Conservation (phyloP, 352 stramenopile genomes). For the Saprolegnia parasitica region DNA sequence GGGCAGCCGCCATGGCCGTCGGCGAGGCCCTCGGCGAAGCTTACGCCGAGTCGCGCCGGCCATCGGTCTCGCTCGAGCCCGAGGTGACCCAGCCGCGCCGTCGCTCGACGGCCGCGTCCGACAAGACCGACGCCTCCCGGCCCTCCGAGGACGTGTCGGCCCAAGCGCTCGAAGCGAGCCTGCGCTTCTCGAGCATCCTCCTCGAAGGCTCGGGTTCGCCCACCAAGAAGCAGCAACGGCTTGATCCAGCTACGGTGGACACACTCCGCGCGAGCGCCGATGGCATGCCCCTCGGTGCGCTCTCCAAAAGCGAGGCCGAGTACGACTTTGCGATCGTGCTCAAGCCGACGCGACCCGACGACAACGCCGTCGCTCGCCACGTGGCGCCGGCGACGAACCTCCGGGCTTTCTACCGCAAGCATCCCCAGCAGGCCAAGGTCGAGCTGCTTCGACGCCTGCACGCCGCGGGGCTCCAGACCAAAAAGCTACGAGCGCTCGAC, state of each 20-base stretch:
- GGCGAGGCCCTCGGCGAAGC: background rate
- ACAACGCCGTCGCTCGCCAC: background rate
- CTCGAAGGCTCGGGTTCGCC: background rate
- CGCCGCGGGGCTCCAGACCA: conserved; percentile 57
- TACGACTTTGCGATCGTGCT: conserved; percentile 84
- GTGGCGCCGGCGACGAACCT: background rate
- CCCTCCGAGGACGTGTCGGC: background rate
- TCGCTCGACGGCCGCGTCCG: background rate
- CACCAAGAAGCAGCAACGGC: background rate
- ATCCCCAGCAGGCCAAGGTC: conserved; percentile 27
- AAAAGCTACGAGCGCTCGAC: conserved; percentile 66
- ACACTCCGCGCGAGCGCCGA: background rate
- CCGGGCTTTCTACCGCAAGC: conserved; percentile 28
- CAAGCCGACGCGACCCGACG: conserved; percentile 52
- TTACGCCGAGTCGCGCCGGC: background rate
- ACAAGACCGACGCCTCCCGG: no score
- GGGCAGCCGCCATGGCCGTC: background rate
- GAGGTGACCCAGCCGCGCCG: background rate
- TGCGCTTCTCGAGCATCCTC: background rate
- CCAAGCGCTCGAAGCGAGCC: background rate
- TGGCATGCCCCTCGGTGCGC: conserved; percentile 6
- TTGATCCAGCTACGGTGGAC: background rate
- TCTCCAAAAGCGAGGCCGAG: conserved; percentile 45
- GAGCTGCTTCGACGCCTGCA: conserved; percentile 52
- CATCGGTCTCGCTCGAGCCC: no score